Evolutionary conservation across 2,329 filamentous ascomycete species (phyloP).

Genomic region (Botrytis pseudocinerea): DNA sequence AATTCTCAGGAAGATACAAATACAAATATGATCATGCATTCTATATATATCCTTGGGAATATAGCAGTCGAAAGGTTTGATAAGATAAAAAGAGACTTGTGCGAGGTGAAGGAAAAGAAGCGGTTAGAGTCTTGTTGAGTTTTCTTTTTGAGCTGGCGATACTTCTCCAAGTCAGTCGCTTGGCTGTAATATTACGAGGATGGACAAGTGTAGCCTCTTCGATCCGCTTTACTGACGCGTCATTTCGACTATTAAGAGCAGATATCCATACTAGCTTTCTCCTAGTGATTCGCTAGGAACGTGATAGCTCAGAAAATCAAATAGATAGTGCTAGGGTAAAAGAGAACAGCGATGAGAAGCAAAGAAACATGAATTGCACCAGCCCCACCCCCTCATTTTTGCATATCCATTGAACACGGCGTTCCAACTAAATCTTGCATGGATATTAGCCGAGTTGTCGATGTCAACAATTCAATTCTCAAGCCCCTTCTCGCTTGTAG

Average conservation of each 20-base stretch:
- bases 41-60: background rate
- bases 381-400: background rate
- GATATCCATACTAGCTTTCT: background rate
- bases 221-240: too few species aligned
- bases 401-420: background rate
- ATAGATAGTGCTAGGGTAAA: background rate
- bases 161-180: background rate
- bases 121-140: background rate
- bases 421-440: background rate
- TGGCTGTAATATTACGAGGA: background rate
- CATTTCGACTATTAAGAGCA: background rate
- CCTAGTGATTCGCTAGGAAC: background rate
- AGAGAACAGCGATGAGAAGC: background rate
- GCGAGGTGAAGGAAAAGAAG: background rate
- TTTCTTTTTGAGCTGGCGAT: background rate
- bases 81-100: background rate
- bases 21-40: background rate
- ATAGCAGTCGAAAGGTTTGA: background rate
- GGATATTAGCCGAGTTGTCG: background rate
- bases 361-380: background rate
- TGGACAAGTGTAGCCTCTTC: background rate
- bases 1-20: background rate
- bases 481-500: background rate
- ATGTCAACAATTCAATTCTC: background rate
- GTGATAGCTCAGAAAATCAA: background rate